Base-by-base conservation (phyloP, 2,329 filamentous ascomycete species). In the Fusarium metavorans region DNA sequence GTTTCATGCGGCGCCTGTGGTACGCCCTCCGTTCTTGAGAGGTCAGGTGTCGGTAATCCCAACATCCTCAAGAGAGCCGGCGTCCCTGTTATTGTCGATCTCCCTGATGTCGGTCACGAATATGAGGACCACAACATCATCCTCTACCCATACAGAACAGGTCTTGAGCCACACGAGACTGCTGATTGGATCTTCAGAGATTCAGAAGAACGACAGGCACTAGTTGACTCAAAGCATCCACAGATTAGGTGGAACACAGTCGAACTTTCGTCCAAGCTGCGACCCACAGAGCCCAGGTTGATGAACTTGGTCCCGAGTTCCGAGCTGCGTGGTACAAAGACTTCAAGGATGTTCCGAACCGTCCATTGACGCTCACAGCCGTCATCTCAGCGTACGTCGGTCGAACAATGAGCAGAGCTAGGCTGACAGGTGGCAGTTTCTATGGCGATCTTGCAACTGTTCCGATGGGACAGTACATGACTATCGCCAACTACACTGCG, bases 1-100 rank as follows among this genome's bases (percentile, higher is more conserved):
- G 74, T 82, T 0, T 81, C 81, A 77, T 86, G 75, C 6, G 90
- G 90, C 13, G 85, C 88, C 0, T 83, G 86, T 7, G 87, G 87
- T 2, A 88, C 89, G 0, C 89, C 90, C 0, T 80, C 82, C 0
- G 84, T 93, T 2, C 85, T 93, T 0, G 90, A 93, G 78, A 83
- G 91, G 23, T 93, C 91, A 1, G 91, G 91, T 9, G 76, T 93
- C 2, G 90, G 90, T n/a, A 83, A 85, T 52, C 81, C 84, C 1
- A 82, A 86, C 2, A 75, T 90, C 7, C 84, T 92, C 2, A 77
- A 84, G 48, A 81, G 81, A 20, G 84, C 86, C 0, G 85, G 84
- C 1, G 84, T 91, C 3, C 82, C 85, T 1, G 77, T 87, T 4
- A 76, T 87, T 1, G 81, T 85, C 3, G 83, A 88, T 56, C 78